A percentile compares a stretch with the other conserved stretches of the same genome.
These are phyloP conservation scores for Sclerotinia sclerotiorum DNA, from an alignment of 2,329 filamentous ascomycete genomes.

Conservation along the genomic window DNA sequence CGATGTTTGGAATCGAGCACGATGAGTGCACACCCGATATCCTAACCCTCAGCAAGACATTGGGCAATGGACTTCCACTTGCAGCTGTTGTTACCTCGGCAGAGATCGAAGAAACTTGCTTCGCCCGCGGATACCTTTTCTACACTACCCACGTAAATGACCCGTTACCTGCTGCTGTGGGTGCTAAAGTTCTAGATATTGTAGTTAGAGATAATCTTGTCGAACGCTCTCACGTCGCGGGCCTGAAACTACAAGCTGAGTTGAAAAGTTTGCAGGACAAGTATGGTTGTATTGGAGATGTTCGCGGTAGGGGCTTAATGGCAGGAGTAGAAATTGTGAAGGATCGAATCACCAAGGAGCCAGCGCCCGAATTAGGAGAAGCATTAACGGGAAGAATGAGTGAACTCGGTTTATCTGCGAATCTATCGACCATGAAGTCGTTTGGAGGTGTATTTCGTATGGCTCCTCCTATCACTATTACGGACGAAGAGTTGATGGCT, in stretches of 20 bases:
- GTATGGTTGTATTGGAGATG: conserved; percentile 62
- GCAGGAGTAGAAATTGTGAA: conserved; percentile 58
- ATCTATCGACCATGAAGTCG: conserved; percentile 53
- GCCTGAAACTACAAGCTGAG: conserved; percentile 50
- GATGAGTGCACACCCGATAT: conserved; percentile 59
- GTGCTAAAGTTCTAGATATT: conserved; percentile 61
- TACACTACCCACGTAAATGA: conserved; percentile 65
- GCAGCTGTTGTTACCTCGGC: conserved; percentile 56
- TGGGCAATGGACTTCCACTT: conserved; percentile 60
- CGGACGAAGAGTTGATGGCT: conserved; percentile 49
- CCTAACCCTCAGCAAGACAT: conserved; percentile 59
- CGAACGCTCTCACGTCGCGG: conserved; percentile 48
- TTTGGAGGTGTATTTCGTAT: conserved; percentile 60
- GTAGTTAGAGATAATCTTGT: conserved; percentile 55
- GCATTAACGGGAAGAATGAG: conserved; percentile 50
- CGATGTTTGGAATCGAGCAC: conserved; percentile 60
- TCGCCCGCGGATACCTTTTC: conserved; percentile 53
- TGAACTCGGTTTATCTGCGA: conserved; percentile 56
- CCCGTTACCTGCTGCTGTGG: conserved; percentile 58
- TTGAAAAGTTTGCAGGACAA: conserved; percentile 50
- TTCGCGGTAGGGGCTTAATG: conserved; percentile 59
- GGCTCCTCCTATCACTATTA: conserved; percentile 60
- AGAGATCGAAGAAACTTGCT: conserved; percentile 51
- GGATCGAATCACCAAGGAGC: conserved; percentile 49
- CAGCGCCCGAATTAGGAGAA: conserved; percentile 48